phyloP scores from a whole-genome alignment of 2,329 filamentous ascomycete genomes.

The Colletotrichum australisinense region DNA sequence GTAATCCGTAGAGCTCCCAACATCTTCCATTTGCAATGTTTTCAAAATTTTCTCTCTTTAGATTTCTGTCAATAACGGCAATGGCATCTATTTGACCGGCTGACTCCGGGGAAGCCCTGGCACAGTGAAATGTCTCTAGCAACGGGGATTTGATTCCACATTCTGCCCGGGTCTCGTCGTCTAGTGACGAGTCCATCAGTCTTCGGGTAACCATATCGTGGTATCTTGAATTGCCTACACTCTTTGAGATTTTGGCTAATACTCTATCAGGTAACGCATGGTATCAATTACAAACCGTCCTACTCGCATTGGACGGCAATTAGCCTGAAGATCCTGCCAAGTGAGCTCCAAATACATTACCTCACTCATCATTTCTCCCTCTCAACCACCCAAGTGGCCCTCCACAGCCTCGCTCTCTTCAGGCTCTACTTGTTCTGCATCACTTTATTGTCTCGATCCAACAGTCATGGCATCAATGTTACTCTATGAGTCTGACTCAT shows the following conservation, averaged over 20 bases:
- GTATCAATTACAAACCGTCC: background rate
- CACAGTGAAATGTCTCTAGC: background rate
- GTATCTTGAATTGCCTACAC: background rate
- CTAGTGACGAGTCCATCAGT: background rate
- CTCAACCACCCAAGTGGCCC: background rate
- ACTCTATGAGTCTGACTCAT: background rate
- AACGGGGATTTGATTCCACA: background rate
- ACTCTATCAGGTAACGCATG: background rate
- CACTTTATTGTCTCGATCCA: background rate
- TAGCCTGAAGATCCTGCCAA: constrained; percentile 14
- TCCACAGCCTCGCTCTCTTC: background rate
- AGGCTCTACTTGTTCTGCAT: background rate
- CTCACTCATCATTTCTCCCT: background rate
- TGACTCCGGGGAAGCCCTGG: background rate
- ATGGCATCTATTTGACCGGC: too few species aligned
- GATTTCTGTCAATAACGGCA: too few species aligned
- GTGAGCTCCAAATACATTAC: background rate
- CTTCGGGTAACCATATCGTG: background rate
- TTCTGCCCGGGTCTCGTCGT: background rate
- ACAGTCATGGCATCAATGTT: background rate
- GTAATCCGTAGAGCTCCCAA: background rate
- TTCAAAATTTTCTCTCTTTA: too few species aligned
- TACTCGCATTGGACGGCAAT: background rate
- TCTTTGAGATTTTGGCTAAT: background rate
- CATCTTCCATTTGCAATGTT: too few species aligned